Evolutionary conservation across 2,329 filamentous ascomycete genomes (phyloP).

Genomic region (Microcyclospora pomicola): DNA sequence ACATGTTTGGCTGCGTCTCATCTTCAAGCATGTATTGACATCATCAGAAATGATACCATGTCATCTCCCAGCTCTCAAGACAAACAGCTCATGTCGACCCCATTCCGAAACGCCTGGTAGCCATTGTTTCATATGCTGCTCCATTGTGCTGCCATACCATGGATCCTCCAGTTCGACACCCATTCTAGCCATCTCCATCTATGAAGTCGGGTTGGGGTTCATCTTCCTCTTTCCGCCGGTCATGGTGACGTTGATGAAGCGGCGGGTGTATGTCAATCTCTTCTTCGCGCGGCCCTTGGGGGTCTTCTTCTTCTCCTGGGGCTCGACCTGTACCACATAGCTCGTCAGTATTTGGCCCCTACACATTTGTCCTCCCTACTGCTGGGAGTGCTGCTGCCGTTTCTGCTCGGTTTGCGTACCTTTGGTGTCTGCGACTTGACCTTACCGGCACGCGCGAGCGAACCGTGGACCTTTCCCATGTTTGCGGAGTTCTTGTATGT

Average conservation of each 20-base stretch:
- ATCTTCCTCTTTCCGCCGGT: slow-evolving; percentile 98
- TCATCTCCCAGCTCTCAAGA: too few species aligned
- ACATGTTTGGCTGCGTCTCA: too few species aligned
- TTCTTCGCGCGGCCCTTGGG: slow-evolving; percentile 97
- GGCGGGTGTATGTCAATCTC: slow-evolving; percentile 89
- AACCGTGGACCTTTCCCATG: slow-evolving; percentile 92
- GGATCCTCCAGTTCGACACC: background rate
- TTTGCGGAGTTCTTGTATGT: slow-evolving; percentile 32
- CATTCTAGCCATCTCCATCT: slow-evolving; percentile 21
- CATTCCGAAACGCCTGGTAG: too few species aligned
- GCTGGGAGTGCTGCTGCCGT: slow-evolving; percentile 1
- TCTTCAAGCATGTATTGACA: too few species aligned
- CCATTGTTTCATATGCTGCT: too few species aligned
- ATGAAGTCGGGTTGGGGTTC: slow-evolving; percentile 74
- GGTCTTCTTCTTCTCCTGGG: slow-evolving; percentile 89
- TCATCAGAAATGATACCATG: too few species aligned
- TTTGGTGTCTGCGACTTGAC: slow-evolving; percentile 94
- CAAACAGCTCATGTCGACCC: too few species aligned
- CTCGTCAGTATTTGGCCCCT: slow-evolving; percentile 1
- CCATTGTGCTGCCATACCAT: too few species aligned
- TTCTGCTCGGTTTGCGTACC: slow-evolving; percentile 40
- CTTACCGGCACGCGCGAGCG: slow-evolving; percentile 90
- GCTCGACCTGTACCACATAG: slow-evolving; percentile 51
- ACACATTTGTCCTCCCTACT: background rate
- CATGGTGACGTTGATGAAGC: slow-evolving; percentile 96